Conservation (phyloP, 441 rosid species). For the Eruca vesicaria region DNA sequence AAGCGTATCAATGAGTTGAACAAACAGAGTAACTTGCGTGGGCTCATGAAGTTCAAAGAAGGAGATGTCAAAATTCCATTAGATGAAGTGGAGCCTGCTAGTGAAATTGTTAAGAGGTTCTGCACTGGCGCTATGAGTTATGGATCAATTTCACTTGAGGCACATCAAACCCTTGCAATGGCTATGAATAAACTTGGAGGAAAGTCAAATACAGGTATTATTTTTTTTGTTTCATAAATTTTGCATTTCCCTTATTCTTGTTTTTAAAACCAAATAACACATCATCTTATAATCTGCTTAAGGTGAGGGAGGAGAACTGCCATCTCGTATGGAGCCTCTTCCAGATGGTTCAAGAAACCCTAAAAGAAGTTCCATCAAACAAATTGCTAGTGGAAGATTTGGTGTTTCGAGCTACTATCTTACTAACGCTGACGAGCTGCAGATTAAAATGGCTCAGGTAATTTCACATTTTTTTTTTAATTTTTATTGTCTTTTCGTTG, state of each 20-base stretch:
- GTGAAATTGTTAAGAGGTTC: constrained; percentile 98
- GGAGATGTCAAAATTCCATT: constrained; percentile 61
- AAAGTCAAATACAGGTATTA: constrained; percentile 93
- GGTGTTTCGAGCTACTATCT: constrained; percentile 99
- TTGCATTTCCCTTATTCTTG: not conserved
- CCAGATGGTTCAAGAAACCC: constrained; percentile 93
- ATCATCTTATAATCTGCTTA: constrained; percentile 7
- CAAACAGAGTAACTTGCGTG: constrained; percentile 92
- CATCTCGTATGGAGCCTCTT: constrained; percentile 97
- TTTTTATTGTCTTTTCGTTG: not conserved
- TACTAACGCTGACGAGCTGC: constrained; percentile 97
- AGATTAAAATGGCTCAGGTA: constrained; percentile 99
- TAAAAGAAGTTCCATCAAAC: constrained; percentile 98
- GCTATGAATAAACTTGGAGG: constrained; percentile 99
- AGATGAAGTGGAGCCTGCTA: constrained; percentile 94
- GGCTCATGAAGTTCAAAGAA: constrained; percentile 87
- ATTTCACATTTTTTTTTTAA: not conserved
- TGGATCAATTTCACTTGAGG: constrained; percentile 98
- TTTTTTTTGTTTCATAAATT: not conserved
- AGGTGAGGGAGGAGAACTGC: constrained; percentile 99
- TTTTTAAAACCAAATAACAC: not conserved
- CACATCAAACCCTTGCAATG: constrained; percentile 85
- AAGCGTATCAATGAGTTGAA: constrained; percentile 92
- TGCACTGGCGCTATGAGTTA: constrained; percentile 99
- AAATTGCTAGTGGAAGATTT: constrained; percentile 99